A percentile compares a stretch with the other conserved stretches of the same genome.
phyloP scores from a whole-genome alignment of 257 asterid genomes.

The Knoxia roxburghii region DNA sequence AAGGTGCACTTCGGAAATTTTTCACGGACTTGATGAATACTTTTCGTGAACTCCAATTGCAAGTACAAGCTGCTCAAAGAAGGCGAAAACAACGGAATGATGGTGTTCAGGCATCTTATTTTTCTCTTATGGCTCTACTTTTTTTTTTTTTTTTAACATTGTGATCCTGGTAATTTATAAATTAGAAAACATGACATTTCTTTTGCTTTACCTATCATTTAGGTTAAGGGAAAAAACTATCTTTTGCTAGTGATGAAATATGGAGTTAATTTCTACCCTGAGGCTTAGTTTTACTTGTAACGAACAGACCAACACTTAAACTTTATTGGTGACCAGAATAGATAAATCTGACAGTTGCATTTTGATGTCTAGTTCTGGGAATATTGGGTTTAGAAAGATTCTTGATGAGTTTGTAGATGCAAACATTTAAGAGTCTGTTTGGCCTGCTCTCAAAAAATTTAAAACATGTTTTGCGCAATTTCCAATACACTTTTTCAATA shows the following conservation, averaged over 20 bases:
- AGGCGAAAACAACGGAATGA: constrained; percentile 93
- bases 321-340: background rate
- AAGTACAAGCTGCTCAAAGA: constrained; percentile 84
- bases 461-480: too few relatives aligned
- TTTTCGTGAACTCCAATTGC: constrained; percentile 90
- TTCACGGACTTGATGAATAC: constrained; percentile 85
- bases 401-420: background rate
- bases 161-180: background rate
- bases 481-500: too few relatives aligned
- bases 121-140: too few relatives aligned
- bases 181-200: background rate
- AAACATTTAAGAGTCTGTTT: too few relatives aligned
- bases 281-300: background rate
- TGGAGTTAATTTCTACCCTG: background rate
- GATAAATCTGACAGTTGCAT: background rate
- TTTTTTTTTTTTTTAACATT: constrained; percentile 1
- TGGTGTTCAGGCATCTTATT: constrained; percentile 64
- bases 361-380: background rate
- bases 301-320: background rate
- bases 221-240: background rate
- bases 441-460: too few relatives aligned
- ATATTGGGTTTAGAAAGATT: background rate
- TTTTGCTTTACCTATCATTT: background rate
- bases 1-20: constrained; percentile 78
- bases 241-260: background rate